Percentiles rank a stretch among this genome's conserved stretches.
Evolutionary conservation across 768 basidiomycete species (phyloP).

Genomic region (Chiua virens): DNA sequence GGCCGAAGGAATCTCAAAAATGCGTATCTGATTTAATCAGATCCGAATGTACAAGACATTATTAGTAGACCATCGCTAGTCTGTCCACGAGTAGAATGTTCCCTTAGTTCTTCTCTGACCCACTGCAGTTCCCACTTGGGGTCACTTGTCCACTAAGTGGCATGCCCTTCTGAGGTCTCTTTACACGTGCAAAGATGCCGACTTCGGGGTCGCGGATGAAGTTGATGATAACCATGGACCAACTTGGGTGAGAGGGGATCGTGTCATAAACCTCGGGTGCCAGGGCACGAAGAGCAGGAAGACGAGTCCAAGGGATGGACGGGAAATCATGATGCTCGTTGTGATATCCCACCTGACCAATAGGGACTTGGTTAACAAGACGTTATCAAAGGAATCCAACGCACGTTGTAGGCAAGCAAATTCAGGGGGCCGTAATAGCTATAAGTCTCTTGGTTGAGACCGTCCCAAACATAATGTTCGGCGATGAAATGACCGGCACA

Average conservation of each 20-base stretch:
- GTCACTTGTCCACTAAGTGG: conserved; percentile 19
- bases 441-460: conserved; percentile 91
- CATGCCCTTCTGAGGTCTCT: conserved; percentile 54
- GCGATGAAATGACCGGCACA: conserved; percentile 98
- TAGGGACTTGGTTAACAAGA: background rate
- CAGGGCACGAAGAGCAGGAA: conserved; percentile 76
- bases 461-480: conserved; percentile 95
- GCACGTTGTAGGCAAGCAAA: conserved; percentile 86
- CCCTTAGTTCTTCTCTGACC: conserved; percentile 17
- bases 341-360: conserved; percentile 86
- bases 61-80: conserved; percentile 9
- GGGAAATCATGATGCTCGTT: conserved; percentile 99
- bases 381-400: conserved; percentile 25
- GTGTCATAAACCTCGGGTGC: conserved; percentile 92
- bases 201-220: conserved; percentile 91
- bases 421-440: conserved; percentile 96
- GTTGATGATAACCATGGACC: conserved; percentile 93
- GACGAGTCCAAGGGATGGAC: conserved; percentile 90
- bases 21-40: background rate
- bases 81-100: conserved; percentile 2
- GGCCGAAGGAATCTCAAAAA: background rate
- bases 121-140: conserved; percentile 7
- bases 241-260: conserved; percentile 84
- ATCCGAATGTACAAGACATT: conserved; percentile 15
- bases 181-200: conserved; percentile 86